Conservation (phyloP, 2,329 filamentous ascomycete genomes). For the Botryotinia convoluta region DNA sequence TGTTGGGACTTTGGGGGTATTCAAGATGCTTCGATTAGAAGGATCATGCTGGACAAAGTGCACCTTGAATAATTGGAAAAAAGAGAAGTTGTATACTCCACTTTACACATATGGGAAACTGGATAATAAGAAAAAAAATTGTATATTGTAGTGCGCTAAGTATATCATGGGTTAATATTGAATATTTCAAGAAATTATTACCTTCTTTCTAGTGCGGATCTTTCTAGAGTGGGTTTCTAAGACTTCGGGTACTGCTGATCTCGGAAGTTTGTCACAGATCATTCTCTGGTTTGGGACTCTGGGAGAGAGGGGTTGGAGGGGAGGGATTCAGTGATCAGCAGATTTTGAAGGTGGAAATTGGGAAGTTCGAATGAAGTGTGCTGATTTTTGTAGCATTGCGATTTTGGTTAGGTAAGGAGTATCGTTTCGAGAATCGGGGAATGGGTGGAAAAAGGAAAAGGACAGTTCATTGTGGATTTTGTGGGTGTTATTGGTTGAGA, state of each 20-base stretch:
- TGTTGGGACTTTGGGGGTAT: background rate
- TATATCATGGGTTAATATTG: background rate
- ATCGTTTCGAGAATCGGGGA: background rate
- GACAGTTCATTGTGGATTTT: background rate
- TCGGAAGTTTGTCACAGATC: background rate
- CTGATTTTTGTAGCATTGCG: background rate
- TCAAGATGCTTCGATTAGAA: background rate
- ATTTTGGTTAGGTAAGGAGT: background rate
- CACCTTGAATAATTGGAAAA: background rate
- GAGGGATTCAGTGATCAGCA: background rate
- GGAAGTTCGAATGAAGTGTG: background rate
- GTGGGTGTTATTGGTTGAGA: background rate
- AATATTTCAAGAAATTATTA: background rate
- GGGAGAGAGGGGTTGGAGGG: background rate
- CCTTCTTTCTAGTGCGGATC: background rate
- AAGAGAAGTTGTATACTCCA: background rate
- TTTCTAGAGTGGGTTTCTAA: background rate
- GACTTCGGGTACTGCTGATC: background rate
- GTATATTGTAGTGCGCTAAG: background rate
- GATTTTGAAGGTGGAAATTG: background rate
- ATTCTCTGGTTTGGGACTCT: background rate
- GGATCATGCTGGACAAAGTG: background rate
- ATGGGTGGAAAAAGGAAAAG: background rate
- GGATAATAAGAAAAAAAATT: background rate
- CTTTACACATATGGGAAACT: background rate